phyloP scores from a whole-genome alignment of 2,329 filamentous ascomycete genomes.

The Microcera coccophila region DNA sequence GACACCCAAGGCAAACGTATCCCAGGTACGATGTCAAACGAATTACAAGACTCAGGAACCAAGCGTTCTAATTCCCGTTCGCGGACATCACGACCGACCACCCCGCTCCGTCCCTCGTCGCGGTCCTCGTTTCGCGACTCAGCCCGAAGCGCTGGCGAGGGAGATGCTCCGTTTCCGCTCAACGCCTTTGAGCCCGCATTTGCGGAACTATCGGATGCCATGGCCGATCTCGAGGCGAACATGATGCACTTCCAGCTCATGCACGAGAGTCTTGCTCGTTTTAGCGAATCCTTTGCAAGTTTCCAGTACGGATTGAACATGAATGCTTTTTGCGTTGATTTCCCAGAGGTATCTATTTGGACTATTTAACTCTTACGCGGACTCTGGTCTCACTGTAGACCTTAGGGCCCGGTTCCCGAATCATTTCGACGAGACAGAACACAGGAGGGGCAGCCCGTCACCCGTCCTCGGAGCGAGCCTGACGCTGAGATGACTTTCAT shows the following conservation, averaged over 20 bases:
- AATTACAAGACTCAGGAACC: conserved; percentile 21
- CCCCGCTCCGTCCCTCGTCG: conserved; percentile 84
- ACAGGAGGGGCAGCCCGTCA: conserved; percentile 45
- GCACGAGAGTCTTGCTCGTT: conserved; percentile 89
- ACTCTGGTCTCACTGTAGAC: neutral
- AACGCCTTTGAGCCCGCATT: conserved; percentile 85
- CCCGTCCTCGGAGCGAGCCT: conserved; percentile 31
- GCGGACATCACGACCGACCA: conserved; percentile 75
- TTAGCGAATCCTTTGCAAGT: conserved; percentile 92
- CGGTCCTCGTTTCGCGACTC: conserved; percentile 83
- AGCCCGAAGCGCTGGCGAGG: conserved; percentile 51
- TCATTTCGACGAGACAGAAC: conserved; percentile 70
- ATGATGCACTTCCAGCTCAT: conserved; percentile 96
- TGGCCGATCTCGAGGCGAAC: conserved; percentile 94
- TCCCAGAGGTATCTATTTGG: conserved; percentile 74
- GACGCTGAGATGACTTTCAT: conserved; percentile 81
- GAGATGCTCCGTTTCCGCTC: conserved; percentile 62
- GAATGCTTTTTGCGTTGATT: conserved; percentile 98
- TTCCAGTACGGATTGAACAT: conserved; percentile 97
- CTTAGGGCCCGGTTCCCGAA: conserved; percentile 73
- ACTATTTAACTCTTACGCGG: conserved; percentile 5
- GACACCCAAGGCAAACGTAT: neutral
- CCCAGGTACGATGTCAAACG: conserved; percentile 27
- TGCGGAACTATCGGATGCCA: conserved; percentile 86
- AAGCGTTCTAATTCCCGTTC: conserved; percentile 58